Percentiles rank a stretch among this genome's conserved stretches.
Evolutionary conservation across 306 rosid genomes (phyloP).

Genomic region (Quercus engelmannii): DNA sequence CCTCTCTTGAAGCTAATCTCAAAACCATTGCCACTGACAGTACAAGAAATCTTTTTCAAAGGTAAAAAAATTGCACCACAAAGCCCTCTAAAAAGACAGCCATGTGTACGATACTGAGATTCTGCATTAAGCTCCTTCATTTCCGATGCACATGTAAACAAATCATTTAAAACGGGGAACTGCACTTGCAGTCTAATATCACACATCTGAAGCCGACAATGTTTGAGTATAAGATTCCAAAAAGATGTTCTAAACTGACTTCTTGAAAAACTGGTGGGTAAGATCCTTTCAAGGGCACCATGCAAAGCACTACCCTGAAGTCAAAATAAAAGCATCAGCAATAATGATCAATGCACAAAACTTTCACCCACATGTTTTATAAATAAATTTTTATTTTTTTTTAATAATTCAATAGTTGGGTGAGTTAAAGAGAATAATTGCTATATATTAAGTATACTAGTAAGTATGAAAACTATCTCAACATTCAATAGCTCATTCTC

Average conservation of each 20-base stretch:
- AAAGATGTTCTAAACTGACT: conserved; percentile 42
- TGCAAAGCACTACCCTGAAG: conserved; percentile 83
- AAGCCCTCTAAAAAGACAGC: conserved; percentile 52
- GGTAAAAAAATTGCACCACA: conserved; percentile 51
- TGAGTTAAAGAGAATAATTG: background rate
- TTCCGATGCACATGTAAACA: conserved; percentile 38
- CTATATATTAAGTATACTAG: background rate
- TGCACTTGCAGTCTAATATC: conserved; percentile 39
- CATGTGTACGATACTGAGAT: conserved; percentile 38
- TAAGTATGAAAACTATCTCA: background rate
- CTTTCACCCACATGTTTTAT: background rate
- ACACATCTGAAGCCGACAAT: conserved; percentile 55
- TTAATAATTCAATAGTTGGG: no score
- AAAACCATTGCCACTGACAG: conserved; percentile 45
- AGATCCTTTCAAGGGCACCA: conserved; percentile 57
- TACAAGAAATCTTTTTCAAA: conserved; percentile 34
- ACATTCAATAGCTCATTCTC: background rate
- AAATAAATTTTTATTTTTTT: no score
- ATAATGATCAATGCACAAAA: background rate
- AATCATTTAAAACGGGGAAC: conserved; percentile 49
- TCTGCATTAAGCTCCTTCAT: conserved; percentile 54
- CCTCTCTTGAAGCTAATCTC: conserved; percentile 47
- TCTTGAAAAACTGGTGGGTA: conserved; percentile 35
- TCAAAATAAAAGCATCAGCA: conserved; percentile 25
- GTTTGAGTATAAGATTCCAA: conserved; percentile 55